phyloP scores from a whole-genome alignment of 2,329 filamentous ascomycete genomes.

The Claviceps capensis region DNA sequence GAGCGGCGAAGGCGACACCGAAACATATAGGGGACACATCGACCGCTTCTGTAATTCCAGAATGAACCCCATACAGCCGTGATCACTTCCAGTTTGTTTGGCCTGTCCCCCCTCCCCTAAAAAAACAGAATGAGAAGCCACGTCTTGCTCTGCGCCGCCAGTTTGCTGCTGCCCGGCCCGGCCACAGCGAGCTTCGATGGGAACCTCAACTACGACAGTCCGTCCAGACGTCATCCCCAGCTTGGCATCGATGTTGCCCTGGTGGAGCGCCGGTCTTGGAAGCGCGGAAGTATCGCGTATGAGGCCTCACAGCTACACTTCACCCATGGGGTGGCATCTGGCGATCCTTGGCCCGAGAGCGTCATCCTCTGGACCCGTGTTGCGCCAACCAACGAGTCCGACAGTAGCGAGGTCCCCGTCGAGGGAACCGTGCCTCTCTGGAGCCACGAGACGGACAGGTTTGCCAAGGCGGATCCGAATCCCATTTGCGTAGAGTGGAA shows the following conservation, averaged over 20 bases:
- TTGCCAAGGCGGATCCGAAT: slow-evolving; percentile 28
- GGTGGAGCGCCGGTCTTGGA: slow-evolving; percentile 39
- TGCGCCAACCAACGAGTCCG: slow-evolving; percentile 30
- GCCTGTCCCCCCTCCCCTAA: too few relatives aligned
- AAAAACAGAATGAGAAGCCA: slow-evolving; percentile 2
- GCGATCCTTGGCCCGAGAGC: slow-evolving; percentile 39
- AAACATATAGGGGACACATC: background rate
- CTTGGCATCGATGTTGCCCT: slow-evolving; percentile 52
- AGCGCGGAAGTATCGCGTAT: slow-evolving; percentile 26
- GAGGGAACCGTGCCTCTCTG: slow-evolving; percentile 29
- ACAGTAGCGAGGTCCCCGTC: slow-evolving; percentile 30
- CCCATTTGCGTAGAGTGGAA: slow-evolving; percentile 57
- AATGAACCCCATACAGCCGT: too few relatives aligned
- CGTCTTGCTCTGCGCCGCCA: background rate
- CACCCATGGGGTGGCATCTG: slow-evolving; percentile 46
- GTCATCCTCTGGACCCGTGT: slow-evolving; percentile 42
- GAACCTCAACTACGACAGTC: slow-evolving; percentile 56
- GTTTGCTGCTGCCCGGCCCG: background rate
- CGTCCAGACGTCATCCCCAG: slow-evolving; percentile 48
- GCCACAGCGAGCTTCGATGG: slow-evolving; percentile 12
- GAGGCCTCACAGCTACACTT: slow-evolving; percentile 40
- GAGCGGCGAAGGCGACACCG: background rate
- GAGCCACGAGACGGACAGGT: slow-evolving; percentile 32
- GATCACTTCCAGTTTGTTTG: too few relatives aligned
- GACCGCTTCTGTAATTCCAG: too few relatives aligned